Conservation (phyloP, 1,284 basidiomycete genomes). For the Trichosporon sp. region DNA sequence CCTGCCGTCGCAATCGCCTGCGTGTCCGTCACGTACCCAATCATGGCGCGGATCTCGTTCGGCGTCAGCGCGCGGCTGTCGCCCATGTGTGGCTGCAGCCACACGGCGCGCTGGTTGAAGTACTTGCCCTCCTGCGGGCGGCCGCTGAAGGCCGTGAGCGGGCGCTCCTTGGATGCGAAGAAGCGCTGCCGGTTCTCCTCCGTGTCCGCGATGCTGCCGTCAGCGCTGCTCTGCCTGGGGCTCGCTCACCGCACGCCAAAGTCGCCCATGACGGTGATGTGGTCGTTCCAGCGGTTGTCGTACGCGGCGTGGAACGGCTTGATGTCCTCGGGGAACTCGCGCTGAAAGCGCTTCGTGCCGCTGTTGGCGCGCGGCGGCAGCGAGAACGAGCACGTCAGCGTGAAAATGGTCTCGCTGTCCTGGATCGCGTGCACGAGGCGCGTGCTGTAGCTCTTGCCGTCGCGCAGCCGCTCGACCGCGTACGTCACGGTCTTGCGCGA, state of each 20-base stretch:
- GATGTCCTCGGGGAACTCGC: conserved; percentile 46
- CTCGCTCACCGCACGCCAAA: conserved; percentile 8
- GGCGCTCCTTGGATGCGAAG: conserved; percentile 55
- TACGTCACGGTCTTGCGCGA: conserved; percentile 74
- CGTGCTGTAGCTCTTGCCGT: conserved; percentile 49
- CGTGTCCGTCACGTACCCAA: conserved; percentile 79
- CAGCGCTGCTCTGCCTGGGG: background rate
- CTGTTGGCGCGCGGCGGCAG: conserved; percentile 61
- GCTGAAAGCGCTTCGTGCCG: conserved; percentile 21
- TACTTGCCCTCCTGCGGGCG: conserved; percentile 13
- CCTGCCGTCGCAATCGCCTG: conserved; percentile 66
- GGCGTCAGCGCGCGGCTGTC: conserved; percentile 58
- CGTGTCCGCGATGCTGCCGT: background rate
- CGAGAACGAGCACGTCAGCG: conserved; percentile 64
- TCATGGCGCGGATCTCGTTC: conserved; percentile 78
- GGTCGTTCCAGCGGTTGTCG: conserved; percentile 10
- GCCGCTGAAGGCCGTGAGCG: conserved; percentile 58
- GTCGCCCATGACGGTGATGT: conserved; percentile 55
- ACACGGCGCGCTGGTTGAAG: conserved; percentile 60
- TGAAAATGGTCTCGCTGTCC: conserved; percentile 69
- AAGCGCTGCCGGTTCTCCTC: conserved; percentile 54
- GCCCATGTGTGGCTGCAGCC: conserved; percentile 65
- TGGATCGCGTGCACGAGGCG: conserved; percentile 66
- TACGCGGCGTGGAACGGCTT: conserved; percentile 56
- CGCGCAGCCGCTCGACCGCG: conserved; percentile 70